A percentile compares a stretch with the other conserved stretches of the same genome.
phyloP scores from a whole-genome alignment of 257 asterid species.

The Solanum tacnaense region DNA sequence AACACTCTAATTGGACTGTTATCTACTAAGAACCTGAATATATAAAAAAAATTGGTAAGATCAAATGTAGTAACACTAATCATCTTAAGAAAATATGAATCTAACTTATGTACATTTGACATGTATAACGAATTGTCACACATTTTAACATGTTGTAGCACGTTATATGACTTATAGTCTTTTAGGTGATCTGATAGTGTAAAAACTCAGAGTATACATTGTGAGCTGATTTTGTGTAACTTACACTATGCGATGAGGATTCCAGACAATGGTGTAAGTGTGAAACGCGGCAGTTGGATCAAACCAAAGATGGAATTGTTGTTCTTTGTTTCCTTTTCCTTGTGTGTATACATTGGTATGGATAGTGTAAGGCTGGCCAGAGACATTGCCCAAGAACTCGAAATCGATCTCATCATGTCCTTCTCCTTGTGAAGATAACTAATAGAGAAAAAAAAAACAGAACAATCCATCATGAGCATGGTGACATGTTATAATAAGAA shows the following conservation, averaged over 20 bases:
- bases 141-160: not conserved
- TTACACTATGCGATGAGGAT: conserved; percentile 3
- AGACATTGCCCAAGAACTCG: not conserved
- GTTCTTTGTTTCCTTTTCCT: conserved; percentile 8
- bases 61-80: not conserved
- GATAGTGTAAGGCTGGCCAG: not conserved
- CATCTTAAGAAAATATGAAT: not conserved
- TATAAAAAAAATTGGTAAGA: not conserved
- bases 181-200: not conserved
- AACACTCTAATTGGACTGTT: conserved; percentile 1
- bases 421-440: not conserved
- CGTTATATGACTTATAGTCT: not conserved
- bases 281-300: conserved; percentile 3
- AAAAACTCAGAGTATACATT: not conserved
- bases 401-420: conserved; percentile 2
- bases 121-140: not conserved
- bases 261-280: conserved; percentile 8
- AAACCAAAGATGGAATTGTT: conserved; percentile 6
- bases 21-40: not conserved
- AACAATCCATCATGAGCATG: not conserved
- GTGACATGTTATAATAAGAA: not conserved
- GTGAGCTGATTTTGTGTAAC: not conserved
- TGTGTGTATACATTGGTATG: conserved; percentile 1
- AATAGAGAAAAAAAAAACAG: not conserved
- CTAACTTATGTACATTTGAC: not conserved